Evolutionary conservation across 2,329 filamentous ascomycete genomes (phyloP).

Genomic region (Verticillium nonalfalfae): DNA sequence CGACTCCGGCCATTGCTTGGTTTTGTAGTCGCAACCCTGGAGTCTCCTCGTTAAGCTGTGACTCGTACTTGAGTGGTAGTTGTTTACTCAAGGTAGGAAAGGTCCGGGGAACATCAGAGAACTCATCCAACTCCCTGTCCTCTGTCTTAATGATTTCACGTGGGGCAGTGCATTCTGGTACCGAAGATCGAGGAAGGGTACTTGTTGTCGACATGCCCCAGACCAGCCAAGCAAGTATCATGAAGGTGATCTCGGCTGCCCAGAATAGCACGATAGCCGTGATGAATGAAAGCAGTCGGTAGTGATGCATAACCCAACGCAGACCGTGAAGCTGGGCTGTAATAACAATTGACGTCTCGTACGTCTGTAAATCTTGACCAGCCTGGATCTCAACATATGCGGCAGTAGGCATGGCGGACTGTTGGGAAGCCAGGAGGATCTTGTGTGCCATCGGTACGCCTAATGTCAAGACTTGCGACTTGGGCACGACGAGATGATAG

Average conservation of each 20-base stretch:
- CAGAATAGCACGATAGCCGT: constrained; percentile 70
- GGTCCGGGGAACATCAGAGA: constrained; percentile 34
- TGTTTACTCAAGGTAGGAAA: constrained; percentile 37
- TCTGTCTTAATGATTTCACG: constrained; percentile 15
- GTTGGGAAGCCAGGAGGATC: constrained; percentile 49
- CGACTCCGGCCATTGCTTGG: constrained; percentile 25
- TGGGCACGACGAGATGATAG: constrained; percentile 62
- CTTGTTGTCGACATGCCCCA: constrained; percentile 21
- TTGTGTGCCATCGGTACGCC: constrained; percentile 67
- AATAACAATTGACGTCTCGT: constrained; percentile 61
- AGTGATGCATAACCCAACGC: constrained; percentile 81
- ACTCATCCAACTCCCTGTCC: constrained; percentile 21
- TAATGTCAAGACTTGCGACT: constrained; percentile 57
- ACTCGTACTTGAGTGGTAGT: constrained; percentile 32
- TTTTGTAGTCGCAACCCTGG: constrained; percentile 21
- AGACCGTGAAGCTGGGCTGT: constrained; percentile 71
- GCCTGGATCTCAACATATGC: constrained; percentile 62
- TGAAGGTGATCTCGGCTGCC: constrained; percentile 63
- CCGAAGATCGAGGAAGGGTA: neutral
- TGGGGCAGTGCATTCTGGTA: neutral
- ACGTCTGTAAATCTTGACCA: constrained; percentile 67
- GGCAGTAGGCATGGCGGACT: constrained; percentile 33
- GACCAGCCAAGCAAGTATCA: constrained; percentile 58
- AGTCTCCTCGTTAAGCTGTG: constrained; percentile 25
- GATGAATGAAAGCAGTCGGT: constrained; percentile 63